phyloP scores from a whole-genome alignment of 2,329 filamentous ascomycete species.

The Alternaria arbusti region DNA sequence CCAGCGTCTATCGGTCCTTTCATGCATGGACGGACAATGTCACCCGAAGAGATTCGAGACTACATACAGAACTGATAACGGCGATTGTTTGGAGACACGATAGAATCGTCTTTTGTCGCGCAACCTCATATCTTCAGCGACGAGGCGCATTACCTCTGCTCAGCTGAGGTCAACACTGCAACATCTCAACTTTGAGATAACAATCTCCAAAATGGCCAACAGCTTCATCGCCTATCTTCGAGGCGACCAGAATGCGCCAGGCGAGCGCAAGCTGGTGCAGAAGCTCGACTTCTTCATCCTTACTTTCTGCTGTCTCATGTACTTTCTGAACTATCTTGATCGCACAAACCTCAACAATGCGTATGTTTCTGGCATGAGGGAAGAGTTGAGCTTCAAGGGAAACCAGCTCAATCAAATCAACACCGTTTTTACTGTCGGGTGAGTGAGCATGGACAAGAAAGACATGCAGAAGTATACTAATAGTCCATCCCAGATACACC shows the following conservation, averaged over 20 bases:
- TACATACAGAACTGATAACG: background rate
- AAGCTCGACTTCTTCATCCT: constrained; percentile 71
- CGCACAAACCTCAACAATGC: constrained; percentile 53
- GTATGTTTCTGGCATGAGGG: constrained; percentile 52
- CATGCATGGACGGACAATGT: constrained; percentile 10
- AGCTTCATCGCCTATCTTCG: constrained; percentile 42
- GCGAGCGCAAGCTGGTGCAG: constrained; percentile 57
- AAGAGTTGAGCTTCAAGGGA: constrained; percentile 48
- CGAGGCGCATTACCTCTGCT: background rate
- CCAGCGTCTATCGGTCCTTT: constrained; percentile 5
- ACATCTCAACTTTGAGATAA: background rate
- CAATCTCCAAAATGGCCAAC: constrained; percentile 30
- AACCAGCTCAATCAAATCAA: constrained; percentile 58
- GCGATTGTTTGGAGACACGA: background rate
- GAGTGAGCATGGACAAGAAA: background rate
- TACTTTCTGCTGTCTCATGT: constrained; percentile 65
- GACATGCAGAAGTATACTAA: too few relatives aligned
- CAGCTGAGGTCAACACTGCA: background rate
- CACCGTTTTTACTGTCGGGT: constrained; percentile 44
- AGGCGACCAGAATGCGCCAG: constrained; percentile 42
- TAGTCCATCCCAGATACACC: too few relatives aligned
- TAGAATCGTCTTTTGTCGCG: background rate
- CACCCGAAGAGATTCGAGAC: constrained; percentile 11
- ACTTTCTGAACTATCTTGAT: constrained; percentile 46
- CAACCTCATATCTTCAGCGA: background rate